Evolutionary conservation across 2,329 filamentous ascomycete genomes (phyloP), one percentile per base, ranked within the genome.

Genomic region (Calonectria montana): DNA sequence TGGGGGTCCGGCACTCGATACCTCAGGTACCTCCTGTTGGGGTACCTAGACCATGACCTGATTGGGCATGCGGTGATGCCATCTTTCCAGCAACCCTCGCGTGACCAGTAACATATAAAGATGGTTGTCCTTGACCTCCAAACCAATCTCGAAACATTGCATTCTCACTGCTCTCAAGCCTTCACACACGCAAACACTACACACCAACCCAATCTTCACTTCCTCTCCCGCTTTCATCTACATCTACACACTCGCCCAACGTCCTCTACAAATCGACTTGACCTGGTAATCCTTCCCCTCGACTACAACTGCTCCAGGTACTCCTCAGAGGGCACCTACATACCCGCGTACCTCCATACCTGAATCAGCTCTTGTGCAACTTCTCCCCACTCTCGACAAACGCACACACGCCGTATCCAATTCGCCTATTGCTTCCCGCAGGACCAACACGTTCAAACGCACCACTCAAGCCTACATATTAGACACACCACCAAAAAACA

Each of bases 11-110:
- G 69, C 69, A 71, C 37, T 71, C 64, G 62, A 62, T 55, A 55
- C 35, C 45, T 31, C 18, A 62, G 65, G 65, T 53, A 68, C 53
- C 27, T 53, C 27, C 53, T 63, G 69, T 67, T 67, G 69, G 64
- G 69, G 69, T 57, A 55, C 50, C 50, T 55, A 70, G 35, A 43
- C 69, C 55, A 78, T 79, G 78, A 79, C 53, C 77, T 79, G 78
- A 79, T 79, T 79, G 78, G 78, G 67, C 65, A 70, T 65, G 63
- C 66, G 61, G 76, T 79, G 78, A 78, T 79, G 78, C 78, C 78
- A 79, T 78, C 72, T 57, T 57, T 48, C 21, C 62, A 73, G 59
- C 29, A 65, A 69, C 37, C 67, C 74, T 79, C 78, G 78, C 75
- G 78, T 79, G 78, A 79, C 77, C 66, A 67, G 67, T 73, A 57